phyloP scores from a whole-genome alignment of 495 filamentous ascomycete species.

The Staphylotrichum longicolle region DNA sequence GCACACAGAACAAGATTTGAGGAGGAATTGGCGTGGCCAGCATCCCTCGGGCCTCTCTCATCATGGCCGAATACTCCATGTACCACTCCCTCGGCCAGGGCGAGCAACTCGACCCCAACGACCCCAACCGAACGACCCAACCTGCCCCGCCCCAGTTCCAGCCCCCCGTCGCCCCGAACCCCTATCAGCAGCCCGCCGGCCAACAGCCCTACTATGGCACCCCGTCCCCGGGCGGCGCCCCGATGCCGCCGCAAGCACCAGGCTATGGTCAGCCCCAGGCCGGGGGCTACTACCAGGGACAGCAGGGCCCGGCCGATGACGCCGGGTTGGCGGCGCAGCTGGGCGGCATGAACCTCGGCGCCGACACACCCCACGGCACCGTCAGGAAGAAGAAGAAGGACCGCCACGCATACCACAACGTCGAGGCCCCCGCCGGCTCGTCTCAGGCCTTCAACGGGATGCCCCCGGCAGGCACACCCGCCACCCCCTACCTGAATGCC shows the following conservation, averaged over 20 bases:
- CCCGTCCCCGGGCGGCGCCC: slow-evolving; percentile 34
- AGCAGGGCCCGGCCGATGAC: slow-evolving; percentile 37
- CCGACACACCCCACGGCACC: slow-evolving; percentile 51
- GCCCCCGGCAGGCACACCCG: slow-evolving; percentile 56
- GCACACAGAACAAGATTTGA: neutral
- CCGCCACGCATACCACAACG: slow-evolving; percentile 84
- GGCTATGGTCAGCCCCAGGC: slow-evolving; percentile 38
- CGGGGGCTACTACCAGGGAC: slow-evolving; percentile 33
- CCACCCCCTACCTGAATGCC: slow-evolving; percentile 70
- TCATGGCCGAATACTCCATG: slow-evolving; percentile 73
- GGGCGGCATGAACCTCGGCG: slow-evolving; percentile 72
- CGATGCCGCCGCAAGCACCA: slow-evolving; percentile 36
- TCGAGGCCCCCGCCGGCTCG: slow-evolving; percentile 65
- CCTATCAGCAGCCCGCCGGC: slow-evolving; percentile 60
- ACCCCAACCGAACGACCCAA: slow-evolving; percentile 57
- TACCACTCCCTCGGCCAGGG: slow-evolving; percentile 71
- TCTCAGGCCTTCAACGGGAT: slow-evolving; percentile 66
- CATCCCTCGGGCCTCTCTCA: neutral
- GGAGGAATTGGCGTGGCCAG: slow-evolving; percentile 3
- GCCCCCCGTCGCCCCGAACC: slow-evolving; percentile 48
- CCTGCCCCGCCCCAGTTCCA: slow-evolving; percentile 58
- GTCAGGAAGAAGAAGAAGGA: slow-evolving; percentile 84
- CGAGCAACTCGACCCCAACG: slow-evolving; percentile 59
- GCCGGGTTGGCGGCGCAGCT: slow-evolving; percentile 79
- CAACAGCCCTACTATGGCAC: slow-evolving; percentile 44